These are phyloP conservation scores for Xenosphaeropsis pyriputrescens DNA, from an alignment of 2,329 filamentous ascomycete species.

Conservation along the genomic window DNA sequence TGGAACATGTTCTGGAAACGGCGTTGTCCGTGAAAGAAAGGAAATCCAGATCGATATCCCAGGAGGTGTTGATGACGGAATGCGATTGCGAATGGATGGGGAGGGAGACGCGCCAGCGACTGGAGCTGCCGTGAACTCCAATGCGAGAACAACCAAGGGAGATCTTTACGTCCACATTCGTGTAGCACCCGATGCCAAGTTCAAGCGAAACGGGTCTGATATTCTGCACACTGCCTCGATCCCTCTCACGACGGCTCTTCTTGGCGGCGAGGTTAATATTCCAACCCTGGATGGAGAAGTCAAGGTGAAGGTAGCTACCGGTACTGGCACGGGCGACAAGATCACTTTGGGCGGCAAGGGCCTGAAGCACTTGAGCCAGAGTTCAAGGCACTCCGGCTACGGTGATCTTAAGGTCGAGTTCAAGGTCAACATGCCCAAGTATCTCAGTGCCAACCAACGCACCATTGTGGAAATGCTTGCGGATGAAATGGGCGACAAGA, in stretches of 20 bases:
- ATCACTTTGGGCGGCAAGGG: slow-evolving; percentile 83
- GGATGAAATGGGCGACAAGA: slow-evolving; percentile 89
- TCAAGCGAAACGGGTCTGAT: slow-evolving; percentile 75
- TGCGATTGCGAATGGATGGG: slow-evolving; percentile 72
- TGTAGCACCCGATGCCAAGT: slow-evolving; percentile 81
- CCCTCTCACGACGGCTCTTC: slow-evolving; percentile 79
- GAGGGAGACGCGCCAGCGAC: slow-evolving; percentile 80
- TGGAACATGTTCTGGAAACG: slow-evolving; percentile 63
- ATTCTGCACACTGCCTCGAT: slow-evolving; percentile 86
- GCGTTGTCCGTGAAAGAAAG: slow-evolving; percentile 70
- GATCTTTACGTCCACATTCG: slow-evolving; percentile 86
- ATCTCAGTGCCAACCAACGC: slow-evolving; percentile 77
- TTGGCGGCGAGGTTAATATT: slow-evolving; percentile 80
- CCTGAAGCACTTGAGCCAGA: slow-evolving; percentile 68
- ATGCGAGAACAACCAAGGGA: slow-evolving; percentile 54
- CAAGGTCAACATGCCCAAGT: slow-evolving; percentile 91
- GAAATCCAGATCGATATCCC: slow-evolving; percentile 85
- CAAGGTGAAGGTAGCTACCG: slow-evolving; percentile 80
- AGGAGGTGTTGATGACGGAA: slow-evolving; percentile 89
- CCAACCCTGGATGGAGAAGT: slow-evolving; percentile 86
- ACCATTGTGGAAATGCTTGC: slow-evolving; percentile 92
- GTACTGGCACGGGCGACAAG: slow-evolving; percentile 83
- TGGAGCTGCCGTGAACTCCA: slow-evolving; percentile 49
- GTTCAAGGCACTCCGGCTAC: slow-evolving; percentile 39
- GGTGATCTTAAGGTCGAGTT: slow-evolving; percentile 92